Base-by-base conservation (phyloP, 768 basidiomycete species). In the Rhizopogon rudus region DNA sequence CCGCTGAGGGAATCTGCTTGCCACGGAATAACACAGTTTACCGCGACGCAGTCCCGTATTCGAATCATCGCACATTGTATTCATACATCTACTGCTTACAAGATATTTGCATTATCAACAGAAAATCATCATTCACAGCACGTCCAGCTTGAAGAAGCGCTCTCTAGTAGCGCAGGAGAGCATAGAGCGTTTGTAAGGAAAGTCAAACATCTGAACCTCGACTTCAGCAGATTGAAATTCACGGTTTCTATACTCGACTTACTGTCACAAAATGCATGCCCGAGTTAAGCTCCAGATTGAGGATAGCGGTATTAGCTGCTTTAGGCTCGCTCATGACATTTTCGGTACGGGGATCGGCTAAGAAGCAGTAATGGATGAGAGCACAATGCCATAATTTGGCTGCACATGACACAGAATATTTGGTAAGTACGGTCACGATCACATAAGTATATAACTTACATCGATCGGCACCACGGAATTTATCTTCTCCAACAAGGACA, bases 401-500 rank as follows among this genome's bases (percentile, higher is more conserved):
- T 65, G 16, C 29, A n/a, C 31, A 6, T 14, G 20, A 5, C 29
- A n/a, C 31, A 3, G 9, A 35, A 8, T 17, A 1, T 22, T 4
- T 2, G 6, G 13, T 65, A 28, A 62, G 41, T 14, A 10, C 5
- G 6, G 14, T 1, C 9, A 40, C 13, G 28, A 10, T 22, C 6
- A 7, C 6, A 42, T 9, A 29, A 25, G 17, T 37, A 2, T 20
- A 57, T 40, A 13, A 72, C 76, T 51, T 53, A 79, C 79, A 69
- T 65, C 77, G 59, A 37, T 64, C 66, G 50, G 64, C 62, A 33
- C 79, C 79, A 20, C 77, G 62, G 62, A 77, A 81, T 54, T 75
- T 75, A 5, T 69, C 69, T 46, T 80, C 78, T 13, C 79, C 79
- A 5, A 75, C 72, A 22, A 81, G 71, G 20, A 79, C 69, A 52